These are phyloP conservation scores for Penicillium sp. DNA, from an alignment of 2,329 filamentous ascomycete species.

Conservation along the genomic window DNA sequence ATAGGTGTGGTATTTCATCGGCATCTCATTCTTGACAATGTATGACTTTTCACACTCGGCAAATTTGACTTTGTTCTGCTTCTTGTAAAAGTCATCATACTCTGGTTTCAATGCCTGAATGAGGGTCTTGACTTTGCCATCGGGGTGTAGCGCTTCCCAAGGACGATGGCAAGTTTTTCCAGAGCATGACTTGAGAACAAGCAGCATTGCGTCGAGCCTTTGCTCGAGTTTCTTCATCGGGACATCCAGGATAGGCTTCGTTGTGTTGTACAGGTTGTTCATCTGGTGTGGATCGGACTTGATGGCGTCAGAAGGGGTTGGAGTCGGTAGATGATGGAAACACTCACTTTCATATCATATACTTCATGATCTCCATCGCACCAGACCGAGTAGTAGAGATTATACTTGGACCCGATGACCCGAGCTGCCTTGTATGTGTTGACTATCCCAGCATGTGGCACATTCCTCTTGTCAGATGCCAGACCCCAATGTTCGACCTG, in stretches of 20 bases:
- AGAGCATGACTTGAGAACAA: conserved; percentile 27
- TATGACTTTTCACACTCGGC: conserved; percentile 1
- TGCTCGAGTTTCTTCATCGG: no score
- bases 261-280: background rate
- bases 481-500: conserved; percentile 53
- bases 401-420: conserved; percentile 8
- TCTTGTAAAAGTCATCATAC: conserved; percentile 21
- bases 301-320: background rate
- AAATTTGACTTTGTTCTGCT: conserved; percentile 3
- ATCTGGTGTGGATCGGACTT: conserved; percentile 8
- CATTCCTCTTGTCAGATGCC: conserved; percentile 23
- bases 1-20: background rate
- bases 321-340: background rate
- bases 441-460: conserved; percentile 2
- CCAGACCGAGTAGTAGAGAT: conserved; percentile 6
- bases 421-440: conserved; percentile 37
- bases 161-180: conserved; percentile 17
- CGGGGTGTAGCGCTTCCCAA: conserved; percentile 20
- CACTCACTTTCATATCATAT: conserved; percentile 2
- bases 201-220: conserved; percentile 21
- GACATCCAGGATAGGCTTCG: no score
- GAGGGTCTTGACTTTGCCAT: conserved; percentile 16
- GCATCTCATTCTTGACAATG: conserved; percentile 1
- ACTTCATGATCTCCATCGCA: conserved; percentile 6
- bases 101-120: conserved; percentile 17